Base-by-base conservation (phyloP, 2,329 filamentous ascomycete species). In the Sporothrix schenckii region DNA sequence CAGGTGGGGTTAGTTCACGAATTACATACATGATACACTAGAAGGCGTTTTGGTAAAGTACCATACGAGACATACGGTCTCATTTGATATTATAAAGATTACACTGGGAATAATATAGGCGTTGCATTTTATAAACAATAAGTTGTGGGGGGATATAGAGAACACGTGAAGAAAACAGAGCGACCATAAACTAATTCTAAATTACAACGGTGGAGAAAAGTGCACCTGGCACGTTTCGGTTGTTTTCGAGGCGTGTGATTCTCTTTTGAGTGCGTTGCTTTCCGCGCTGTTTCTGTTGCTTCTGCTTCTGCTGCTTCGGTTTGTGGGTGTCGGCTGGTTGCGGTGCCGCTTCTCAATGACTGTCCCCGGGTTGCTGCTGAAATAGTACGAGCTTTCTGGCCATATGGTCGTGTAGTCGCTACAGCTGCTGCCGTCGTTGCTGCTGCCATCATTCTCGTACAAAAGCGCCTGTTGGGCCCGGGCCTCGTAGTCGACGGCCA, bases 381-480 rank as follows among this genome's bases (percentile, higher is more conserved):
- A 73, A 19, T 74, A 74, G 68, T 74, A 74, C 1, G 39, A 47
- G 49, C 69, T 70, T 53, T 71, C 72, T 13, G 72, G 69, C 72
- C 72, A 71, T 58, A 52, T 66, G 4, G n/a, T 53, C 21, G 56
- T 67, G 53, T 71, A 71, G 67, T 71, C 68, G 47, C 14, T 53
- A 30, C 4, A 60, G 52, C 14, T 49, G 19, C 16, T 60, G 16
- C 24, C 52, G 4, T 11, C 39, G n/a, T 13, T 24, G 7, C 39
- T 47, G n/a, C 58, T 19, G 58, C 39, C n/a, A 13, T 10, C 30
- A 5, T 68, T n/a, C 3, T 54, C 53, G 19, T 19, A 30, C 34
- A 52, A 9, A 27, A 19, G 34, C 2, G 21, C 63, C 5, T 60
- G 54, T 11, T 14, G 44, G 27, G 44, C 63, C 11, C 34, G n/a